Percentiles rank a stretch among this genome's conserved stretches.
phyloP scores from a whole-genome alignment of 768 basidiomycete species.

The Amanita inopinata region DNA sequence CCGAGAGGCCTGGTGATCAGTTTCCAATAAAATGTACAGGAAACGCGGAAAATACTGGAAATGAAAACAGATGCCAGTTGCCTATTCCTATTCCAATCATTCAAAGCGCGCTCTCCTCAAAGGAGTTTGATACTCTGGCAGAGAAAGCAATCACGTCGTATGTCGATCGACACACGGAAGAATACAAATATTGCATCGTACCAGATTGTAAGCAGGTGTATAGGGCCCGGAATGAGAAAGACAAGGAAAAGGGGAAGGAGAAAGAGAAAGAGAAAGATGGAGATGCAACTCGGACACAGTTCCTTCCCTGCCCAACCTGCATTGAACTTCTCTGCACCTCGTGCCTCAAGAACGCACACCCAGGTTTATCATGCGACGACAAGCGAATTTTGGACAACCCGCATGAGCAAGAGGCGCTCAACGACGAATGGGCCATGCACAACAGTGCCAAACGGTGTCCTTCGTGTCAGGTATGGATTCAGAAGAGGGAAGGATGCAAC shows the following conservation, averaged over 20 bases:
- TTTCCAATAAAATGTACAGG: not conserved
- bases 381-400: not conserved
- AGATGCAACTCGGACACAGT: not conserved
- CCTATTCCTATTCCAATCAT: not conserved
- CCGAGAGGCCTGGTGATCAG: conserved; percentile 1
- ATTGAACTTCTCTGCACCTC: conserved; percentile 35
- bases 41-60: not conserved
- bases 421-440: not conserved
- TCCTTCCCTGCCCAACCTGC: conserved; percentile 37
- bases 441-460: conserved; percentile 28
- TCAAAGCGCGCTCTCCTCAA: conserved; percentile 1
- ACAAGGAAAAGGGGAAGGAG: too few species aligned
- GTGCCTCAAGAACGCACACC: conserved; percentile 41
- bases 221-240: not conserved
- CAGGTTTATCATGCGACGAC: conserved; percentile 28
- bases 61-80: conserved; percentile 6
- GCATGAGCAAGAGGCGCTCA: conserved; percentile 3
- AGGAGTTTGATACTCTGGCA: conserved; percentile 1
- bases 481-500: conserved; percentile 31
- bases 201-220: conserved; percentile 3
- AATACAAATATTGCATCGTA: conserved; percentile 5
- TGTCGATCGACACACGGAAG: not conserved
- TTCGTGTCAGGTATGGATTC: conserved; percentile 22
- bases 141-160: conserved; percentile 1
- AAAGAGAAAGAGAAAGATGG: too few species aligned